Percentiles rank a stretch among this genome's conserved stretches.
Conservation (phyloP, 345 rosid genomes). For the Litchi chinensis region DNA sequence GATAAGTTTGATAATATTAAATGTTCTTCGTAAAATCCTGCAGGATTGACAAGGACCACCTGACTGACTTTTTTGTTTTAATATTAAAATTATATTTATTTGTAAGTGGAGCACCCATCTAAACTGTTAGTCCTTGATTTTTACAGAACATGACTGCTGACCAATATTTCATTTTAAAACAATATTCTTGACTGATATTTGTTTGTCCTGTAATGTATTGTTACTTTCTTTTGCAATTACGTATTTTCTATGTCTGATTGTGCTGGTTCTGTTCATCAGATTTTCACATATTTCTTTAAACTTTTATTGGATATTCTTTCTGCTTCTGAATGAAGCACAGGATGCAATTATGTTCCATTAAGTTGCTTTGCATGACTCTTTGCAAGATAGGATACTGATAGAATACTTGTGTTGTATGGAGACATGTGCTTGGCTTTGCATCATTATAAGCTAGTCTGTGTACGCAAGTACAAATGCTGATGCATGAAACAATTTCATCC, state of each 20-base stretch:
- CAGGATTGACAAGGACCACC: background rate
- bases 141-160: background rate
- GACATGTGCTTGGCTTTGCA: background rate
- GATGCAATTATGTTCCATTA: too few relatives aligned
- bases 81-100: background rate
- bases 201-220: too few relatives aligned
- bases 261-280: too few relatives aligned
- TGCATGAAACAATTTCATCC: background rate
- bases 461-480: background rate
- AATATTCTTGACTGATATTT: background rate
- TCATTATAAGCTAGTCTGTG: background rate
- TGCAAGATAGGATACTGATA: background rate
- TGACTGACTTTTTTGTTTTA: background rate
- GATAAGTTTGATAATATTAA: background rate
- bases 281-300: too few relatives aligned
- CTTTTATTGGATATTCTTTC: too few relatives aligned
- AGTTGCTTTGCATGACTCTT: too few relatives aligned
- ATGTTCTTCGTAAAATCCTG: background rate
- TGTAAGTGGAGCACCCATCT: background rate
- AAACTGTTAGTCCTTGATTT: background rate
- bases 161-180: background rate
- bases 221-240: too few relatives aligned
- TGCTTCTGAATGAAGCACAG: too few relatives aligned
- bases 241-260: too few relatives aligned
- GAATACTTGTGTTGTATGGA: background rate